Conservation (phyloP, 768 basidiomycete genomes). For the Candolleomyces aberdarensis region DNA sequence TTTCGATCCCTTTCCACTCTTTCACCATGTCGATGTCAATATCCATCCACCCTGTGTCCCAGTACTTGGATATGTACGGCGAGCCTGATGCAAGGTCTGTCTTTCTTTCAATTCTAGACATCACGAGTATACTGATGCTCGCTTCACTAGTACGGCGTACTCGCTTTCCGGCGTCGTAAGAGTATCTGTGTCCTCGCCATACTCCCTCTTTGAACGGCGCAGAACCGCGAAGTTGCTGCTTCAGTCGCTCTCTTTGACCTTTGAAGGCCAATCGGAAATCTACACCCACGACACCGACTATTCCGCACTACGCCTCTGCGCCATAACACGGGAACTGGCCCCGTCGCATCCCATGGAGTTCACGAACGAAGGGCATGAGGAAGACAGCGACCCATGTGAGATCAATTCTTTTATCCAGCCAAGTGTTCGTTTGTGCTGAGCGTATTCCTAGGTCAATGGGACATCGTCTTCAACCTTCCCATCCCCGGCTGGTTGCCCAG, state of each 20-base stretch:
- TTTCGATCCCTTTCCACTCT: constrained; percentile 12
- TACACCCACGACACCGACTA: constrained; percentile 66
- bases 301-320: constrained; percentile 62
- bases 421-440: neutral
- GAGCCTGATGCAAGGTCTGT: constrained; percentile 62
- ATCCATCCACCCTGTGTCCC: constrained; percentile 56
- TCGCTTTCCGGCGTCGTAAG: constrained; percentile 83
- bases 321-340: constrained; percentile 60
- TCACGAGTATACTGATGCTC: neutral
- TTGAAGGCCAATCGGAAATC: constrained; percentile 85
- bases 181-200: constrained; percentile 57
- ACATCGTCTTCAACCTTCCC: constrained; percentile 74
- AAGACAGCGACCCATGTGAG: constrained; percentile 49
- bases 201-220: constrained; percentile 53
- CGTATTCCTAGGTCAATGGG: constrained; percentile 49
- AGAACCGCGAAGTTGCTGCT: constrained; percentile 52
- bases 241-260: constrained; percentile 68
- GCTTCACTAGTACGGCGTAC: constrained; percentile 66
- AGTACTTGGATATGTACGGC: constrained; percentile 68
- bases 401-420: neutral
- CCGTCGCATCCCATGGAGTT: constrained; percentile 54
- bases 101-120: neutral
- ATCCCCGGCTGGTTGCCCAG: constrained; percentile 91
- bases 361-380: constrained; percentile 62
- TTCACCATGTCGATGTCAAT: constrained; percentile 63